Evolutionary conservation across 139 green algal genomes (phyloP).

Genomic region (Chlorella sp.): DNA sequence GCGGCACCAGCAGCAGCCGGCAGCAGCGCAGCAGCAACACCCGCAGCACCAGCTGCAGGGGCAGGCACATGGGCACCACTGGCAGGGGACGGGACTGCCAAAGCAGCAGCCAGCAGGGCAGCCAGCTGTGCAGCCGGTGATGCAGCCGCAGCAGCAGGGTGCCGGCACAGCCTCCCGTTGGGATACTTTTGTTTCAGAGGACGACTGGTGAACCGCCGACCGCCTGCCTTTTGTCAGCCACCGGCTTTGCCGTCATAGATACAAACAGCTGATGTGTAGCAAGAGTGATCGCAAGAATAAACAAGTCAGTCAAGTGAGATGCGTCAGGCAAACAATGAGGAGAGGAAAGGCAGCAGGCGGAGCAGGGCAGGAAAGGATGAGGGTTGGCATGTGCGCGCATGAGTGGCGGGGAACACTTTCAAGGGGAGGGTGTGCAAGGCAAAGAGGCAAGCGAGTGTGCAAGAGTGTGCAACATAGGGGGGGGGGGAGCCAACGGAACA

Average conservation of each 20-base stretch:
- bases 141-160: neutral
- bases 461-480: neutral
- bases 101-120: neutral
- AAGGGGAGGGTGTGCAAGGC: too few species aligned
- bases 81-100: neutral
- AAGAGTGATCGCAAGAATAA: too few species aligned
- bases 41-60: neutral
- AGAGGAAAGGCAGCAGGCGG: neutral
- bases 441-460: too few species aligned
- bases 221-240: too few species aligned
- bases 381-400: too few species aligned
- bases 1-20: neutral
- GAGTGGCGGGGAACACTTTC: too few species aligned
- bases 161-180: neutral
- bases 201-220: constrained; percentile 15
- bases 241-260: neutral
- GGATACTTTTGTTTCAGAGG: neutral
- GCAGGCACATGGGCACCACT: neutral
- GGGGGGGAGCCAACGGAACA: too few species aligned
- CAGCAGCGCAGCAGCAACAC: neutral
- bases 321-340: neutral
- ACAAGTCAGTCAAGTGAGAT: too few species aligned
- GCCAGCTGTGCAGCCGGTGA: neutral
- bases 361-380: neutral
- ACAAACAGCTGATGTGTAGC: too few species aligned